A percentile compares a stretch with the other conserved stretches of the same genome.
Evolutionary conservation across 257 asterid species (phyloP).

Genomic region (Solanum sejunctum): DNA sequence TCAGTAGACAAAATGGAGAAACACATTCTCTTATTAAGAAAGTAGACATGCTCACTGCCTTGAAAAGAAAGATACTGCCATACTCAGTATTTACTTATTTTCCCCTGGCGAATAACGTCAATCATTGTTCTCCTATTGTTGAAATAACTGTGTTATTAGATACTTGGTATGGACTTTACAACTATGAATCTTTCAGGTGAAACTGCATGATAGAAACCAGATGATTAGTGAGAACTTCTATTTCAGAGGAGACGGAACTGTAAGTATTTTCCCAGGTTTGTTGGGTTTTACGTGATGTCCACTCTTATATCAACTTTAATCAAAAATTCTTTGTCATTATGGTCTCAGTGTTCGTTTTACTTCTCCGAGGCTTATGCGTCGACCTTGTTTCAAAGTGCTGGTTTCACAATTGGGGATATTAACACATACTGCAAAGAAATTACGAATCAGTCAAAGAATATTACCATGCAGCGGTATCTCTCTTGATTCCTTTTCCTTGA

Average conservation of each 20-base stretch:
- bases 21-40: background rate
- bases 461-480: slow-evolving; percentile 48
- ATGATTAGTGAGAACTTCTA: slow-evolving; percentile 57
- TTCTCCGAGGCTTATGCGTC: slow-evolving; percentile 53
- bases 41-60: background rate
- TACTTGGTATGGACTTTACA: background rate
- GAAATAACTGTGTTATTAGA: background rate
- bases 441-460: slow-evolving; percentile 39
- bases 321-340: background rate
- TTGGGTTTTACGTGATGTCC: background rate
- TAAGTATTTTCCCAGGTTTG: slow-evolving; percentile 22
- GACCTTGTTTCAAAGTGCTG: slow-evolving; percentile 45
- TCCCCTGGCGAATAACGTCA: background rate
- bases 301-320: background rate
- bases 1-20: background rate
- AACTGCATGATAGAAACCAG: slow-evolving; percentile 60
- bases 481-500: background rate
- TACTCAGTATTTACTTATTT: background rate
- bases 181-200: slow-evolving; percentile 38
- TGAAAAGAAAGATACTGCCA: background rate
- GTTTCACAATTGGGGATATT: slow-evolving; percentile 38
- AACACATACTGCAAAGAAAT: slow-evolving; percentile 41
- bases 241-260: slow-evolving; percentile 75
- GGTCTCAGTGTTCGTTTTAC: slow-evolving; percentile 55
- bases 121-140: background rate